These are phyloP conservation scores for Camellia oleifera DNA, from an alignment of 179 eudicot genomes.

Conservation along the genomic window DNA sequence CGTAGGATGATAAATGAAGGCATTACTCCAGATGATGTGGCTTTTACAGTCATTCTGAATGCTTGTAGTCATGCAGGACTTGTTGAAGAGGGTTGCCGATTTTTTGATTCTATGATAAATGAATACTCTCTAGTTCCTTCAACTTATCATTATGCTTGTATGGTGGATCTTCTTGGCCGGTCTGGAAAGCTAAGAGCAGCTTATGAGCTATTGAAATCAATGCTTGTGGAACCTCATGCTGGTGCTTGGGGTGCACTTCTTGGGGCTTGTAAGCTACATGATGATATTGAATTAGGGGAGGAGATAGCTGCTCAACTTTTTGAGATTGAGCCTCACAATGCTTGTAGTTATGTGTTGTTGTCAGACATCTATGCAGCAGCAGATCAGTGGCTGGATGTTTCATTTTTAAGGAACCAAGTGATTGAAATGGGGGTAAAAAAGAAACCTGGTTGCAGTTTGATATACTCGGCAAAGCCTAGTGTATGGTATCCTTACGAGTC, in stretches of 20 bases:
- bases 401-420: conserved; percentile 40
- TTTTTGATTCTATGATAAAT: conserved; percentile 43
- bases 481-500: background rate
- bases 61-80: conserved; percentile 49
- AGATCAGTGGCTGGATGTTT: conserved; percentile 50
- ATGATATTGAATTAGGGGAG: conserved; percentile 44
- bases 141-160: conserved; percentile 55
- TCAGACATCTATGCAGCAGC: conserved; percentile 52
- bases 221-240: conserved; percentile 42
- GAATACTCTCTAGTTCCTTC: conserved; percentile 38
- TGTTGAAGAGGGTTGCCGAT: conserved; percentile 45
- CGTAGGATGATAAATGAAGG: conserved; percentile 24
- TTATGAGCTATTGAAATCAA: conserved; percentile 41
- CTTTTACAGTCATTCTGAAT: conserved; percentile 27
- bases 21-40: conserved; percentile 19
- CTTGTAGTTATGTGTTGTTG: conserved; percentile 40
- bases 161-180: conserved; percentile 58
- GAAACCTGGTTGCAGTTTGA: conserved; percentile 44
- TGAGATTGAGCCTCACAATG: conserved; percentile 50
- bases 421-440: conserved; percentile 36
- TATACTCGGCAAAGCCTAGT: conserved; percentile 6
- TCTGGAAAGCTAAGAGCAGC: conserved; percentile 51
- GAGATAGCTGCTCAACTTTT: conserved; percentile 33
- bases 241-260: conserved; percentile 64
- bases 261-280: conserved; percentile 54